These are phyloP conservation scores for Pseudogymnoascus sp. DNA, from an alignment of 2,329 filamentous ascomycete genomes.

Conservation along the genomic window DNA sequence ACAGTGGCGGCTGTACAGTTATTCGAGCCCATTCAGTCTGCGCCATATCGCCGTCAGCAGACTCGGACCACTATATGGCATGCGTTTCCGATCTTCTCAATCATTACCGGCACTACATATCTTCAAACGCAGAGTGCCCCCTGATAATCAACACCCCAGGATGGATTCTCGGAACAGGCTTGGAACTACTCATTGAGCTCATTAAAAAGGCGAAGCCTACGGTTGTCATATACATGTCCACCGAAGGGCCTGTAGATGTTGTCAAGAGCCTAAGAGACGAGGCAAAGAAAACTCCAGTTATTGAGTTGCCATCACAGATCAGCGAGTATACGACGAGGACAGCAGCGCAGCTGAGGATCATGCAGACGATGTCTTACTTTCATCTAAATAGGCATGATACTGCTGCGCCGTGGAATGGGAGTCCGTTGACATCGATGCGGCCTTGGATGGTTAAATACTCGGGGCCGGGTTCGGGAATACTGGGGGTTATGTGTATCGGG, in stretches of 20 bases:
- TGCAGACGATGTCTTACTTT: constrained; percentile 78
- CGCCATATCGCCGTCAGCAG: constrained; percentile 55
- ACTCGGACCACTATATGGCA: constrained; percentile 58
- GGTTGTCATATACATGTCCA: constrained; percentile 62
- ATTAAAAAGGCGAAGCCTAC: constrained; percentile 47
- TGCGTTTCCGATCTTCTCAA: constrained; percentile 57
- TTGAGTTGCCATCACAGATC: constrained; percentile 51
- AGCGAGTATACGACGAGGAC: constrained; percentile 51
- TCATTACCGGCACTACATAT: constrained; percentile 42
- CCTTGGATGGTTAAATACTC: constrained; percentile 59
- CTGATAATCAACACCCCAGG: constrained; percentile 68
- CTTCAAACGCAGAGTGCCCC: constrained; percentile 38
- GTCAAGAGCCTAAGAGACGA: constrained; percentile 43
- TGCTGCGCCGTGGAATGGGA: constrained; percentile 38
- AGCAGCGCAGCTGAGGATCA: constrained; percentile 57
- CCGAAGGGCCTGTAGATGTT: constrained; percentile 51
- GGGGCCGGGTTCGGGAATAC: constrained; percentile 43
- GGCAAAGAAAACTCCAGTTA: constrained; percentile 35
- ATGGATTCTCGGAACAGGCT: constrained; percentile 64
- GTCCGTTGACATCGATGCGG: constrained; percentile 46
- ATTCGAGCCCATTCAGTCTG: constrained; percentile 61
- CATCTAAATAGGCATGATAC: constrained; percentile 38
- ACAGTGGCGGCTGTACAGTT: constrained; percentile 31
- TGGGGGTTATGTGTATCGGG: constrained; percentile 62
- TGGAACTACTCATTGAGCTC: constrained; percentile 55